A percentile compares a stretch with the other conserved stretches of the same genome.
Conservation (phyloP, 176 grass and related monocot genomes). For the Rhipidocladum racemiflorum region DNA sequence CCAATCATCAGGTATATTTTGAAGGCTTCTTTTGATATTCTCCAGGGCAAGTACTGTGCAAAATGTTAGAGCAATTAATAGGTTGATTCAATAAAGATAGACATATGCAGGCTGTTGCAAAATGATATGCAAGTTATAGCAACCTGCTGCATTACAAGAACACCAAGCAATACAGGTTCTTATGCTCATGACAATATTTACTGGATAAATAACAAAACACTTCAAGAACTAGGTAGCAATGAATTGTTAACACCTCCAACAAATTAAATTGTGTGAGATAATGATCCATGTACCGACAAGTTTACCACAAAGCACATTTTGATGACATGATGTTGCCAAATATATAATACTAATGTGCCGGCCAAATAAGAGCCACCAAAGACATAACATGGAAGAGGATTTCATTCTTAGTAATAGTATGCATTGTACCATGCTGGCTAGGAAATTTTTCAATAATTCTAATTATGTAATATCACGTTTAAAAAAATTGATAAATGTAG, state of each 20-base stretch:
- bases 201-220: constrained; percentile 20
- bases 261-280: background rate
- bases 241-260: background rate
- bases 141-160: constrained; percentile 1
- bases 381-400: background rate
- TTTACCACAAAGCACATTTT: background rate
- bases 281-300: background rate
- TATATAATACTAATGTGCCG: background rate
- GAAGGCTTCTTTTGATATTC: constrained; percentile 54
- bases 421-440: background rate
- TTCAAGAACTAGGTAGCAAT: background rate
- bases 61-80: constrained; percentile 13
- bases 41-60: constrained; percentile 62
- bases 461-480: background rate
- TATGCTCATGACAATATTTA: background rate
- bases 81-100: background rate
- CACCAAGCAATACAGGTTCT: background rate
- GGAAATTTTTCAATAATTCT: background rate
- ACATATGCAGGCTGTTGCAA: background rate
- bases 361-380: constrained; percentile 4
- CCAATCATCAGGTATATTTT: constrained; percentile 75
- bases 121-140: background rate
- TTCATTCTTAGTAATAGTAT: background rate
- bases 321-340: constrained; percentile 12
- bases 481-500: background rate